phyloP scores from a whole-genome alignment of 805 yeast genomes.

The Candida namnaoensis region DNA sequence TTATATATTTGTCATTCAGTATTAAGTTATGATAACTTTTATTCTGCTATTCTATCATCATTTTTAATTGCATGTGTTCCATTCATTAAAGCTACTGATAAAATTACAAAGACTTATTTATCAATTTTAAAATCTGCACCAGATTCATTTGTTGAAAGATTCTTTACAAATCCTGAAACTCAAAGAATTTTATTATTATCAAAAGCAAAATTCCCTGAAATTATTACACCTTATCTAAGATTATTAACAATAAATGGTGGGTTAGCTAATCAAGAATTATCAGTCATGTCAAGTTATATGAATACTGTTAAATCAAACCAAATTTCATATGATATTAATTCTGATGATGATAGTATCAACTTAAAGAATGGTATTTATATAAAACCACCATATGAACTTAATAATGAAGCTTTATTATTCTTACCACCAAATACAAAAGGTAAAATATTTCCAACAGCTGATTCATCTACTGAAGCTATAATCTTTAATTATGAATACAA shows the following conservation, averaged over 20 bases:
- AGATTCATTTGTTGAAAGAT: constrained; percentile 27
- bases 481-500: constrained; percentile 67
- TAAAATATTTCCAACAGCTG: constrained; percentile 48
- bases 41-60: constrained; percentile 33
- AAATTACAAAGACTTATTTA: constrained; percentile 21
- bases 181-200: constrained; percentile 31
- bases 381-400: constrained; percentile 49
- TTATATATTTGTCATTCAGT: constrained; percentile 31
- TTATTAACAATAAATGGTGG: constrained; percentile 55
- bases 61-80: constrained; percentile 27
- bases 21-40: constrained; percentile 40
- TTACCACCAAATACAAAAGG: constrained; percentile 59
- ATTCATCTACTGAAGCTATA: constrained; percentile 31
- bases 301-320: constrained; percentile 30
- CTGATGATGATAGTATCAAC: constrained; percentile 42
- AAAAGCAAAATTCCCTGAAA: constrained; percentile 68
- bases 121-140: constrained; percentile 22
- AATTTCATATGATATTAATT: constrained; percentile 33
- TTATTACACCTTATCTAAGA: constrained; percentile 51
- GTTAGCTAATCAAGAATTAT: constrained; percentile 58
- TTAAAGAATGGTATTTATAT: constrained; percentile 39
- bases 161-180: constrained; percentile 23
- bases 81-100: constrained; percentile 36
- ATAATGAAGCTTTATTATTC: constrained; percentile 31
- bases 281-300: constrained; percentile 54